These are phyloP conservation scores for Schoenoplectus triqueter DNA, from an alignment of 202 grass and related monocot species.

Conservation along the genomic window DNA sequence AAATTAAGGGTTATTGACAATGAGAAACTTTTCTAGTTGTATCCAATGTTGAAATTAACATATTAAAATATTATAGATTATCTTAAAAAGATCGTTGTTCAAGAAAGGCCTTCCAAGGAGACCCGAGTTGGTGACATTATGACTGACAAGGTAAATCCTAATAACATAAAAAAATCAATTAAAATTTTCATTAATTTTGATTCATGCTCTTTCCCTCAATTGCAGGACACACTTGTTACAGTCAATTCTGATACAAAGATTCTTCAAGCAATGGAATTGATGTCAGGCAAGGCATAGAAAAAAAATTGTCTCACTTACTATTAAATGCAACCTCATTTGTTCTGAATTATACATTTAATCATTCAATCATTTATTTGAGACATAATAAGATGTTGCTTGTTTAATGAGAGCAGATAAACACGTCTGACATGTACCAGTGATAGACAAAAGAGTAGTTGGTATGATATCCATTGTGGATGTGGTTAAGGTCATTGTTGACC, in stretches of 20 bases:
- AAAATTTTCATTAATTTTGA: background rate
- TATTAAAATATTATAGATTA: slow-evolving; percentile 60
- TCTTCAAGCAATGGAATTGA: slow-evolving; percentile 87
- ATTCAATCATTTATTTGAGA: background rate
- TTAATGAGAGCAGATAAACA: slow-evolving; percentile 56
- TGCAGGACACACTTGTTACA: slow-evolving; percentile 66
- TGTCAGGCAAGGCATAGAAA: slow-evolving; percentile 57
- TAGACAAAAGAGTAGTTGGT: slow-evolving; percentile 79
- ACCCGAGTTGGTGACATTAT: slow-evolving; percentile 84
- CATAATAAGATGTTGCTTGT: background rate
- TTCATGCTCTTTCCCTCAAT: background rate
- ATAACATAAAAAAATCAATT: background rate
- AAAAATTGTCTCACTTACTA: slow-evolving; percentile 14
- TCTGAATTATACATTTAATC: background rate
- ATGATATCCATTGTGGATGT: slow-evolving; percentile 87
- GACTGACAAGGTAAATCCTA: slow-evolving; percentile 74
- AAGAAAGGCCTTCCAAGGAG: slow-evolving; percentile 53
- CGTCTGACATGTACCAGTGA: slow-evolving; percentile 82
- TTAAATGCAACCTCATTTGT: background rate
- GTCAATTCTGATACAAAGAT: slow-evolving; percentile 72
- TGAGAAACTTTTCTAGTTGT: background rate
- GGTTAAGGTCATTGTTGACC: slow-evolving; percentile 74
- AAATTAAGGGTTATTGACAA: background rate
- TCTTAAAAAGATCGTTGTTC: slow-evolving; percentile 70
- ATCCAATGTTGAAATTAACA: slow-evolving; percentile 22